Base-by-base conservation (phyloP, 306 rosid species). In the Dalbergia oliveri region DNA sequence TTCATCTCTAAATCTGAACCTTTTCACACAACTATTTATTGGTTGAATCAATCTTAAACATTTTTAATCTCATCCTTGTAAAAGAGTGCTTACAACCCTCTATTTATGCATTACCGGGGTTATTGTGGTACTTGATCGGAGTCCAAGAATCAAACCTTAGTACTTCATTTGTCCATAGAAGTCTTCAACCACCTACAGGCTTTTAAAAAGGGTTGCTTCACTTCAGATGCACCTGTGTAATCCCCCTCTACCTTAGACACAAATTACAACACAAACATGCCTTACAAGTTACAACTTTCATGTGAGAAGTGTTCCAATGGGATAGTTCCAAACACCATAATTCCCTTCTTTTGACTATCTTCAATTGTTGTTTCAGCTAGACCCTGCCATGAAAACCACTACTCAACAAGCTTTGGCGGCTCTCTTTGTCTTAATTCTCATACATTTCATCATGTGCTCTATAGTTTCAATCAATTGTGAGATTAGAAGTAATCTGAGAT, bases 381-480 rank as follows among this genome's bases (percentile, higher is more conserved):
- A 66, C 62, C 49, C 84, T 86, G 63, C 83, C 82, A 91, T 93
- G 96, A 85, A 78, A 87, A 75, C 86, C 75, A 75, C 86, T 76
- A 71, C 82, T 66, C 88, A 64, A 44, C 66, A 84, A 84, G 58
- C 83, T 81, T 69, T 77, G 67, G 33, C 80, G 73, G 79, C 69
- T 82, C 69, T 85, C 75, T 85, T 84, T 66, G 75, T 80, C 58
- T 66, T 88, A 41, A 74, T 93, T 78, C 87, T 88, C 83, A 23
- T 75, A 21, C 85, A 73, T 77, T 65, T 75, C 43, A 45, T 87
- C 60, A 13, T 66, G 23, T 83, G 59, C 69, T 83, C 89, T 69
- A 16, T 69, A 75, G 83, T 86, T 39, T 71, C 76, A 68, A 58
- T 73, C 80, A 85, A 16, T n/a, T 63, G 79, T 59, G 88, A 57